A percentile compares a stretch with the other conserved stretches of the same genome.
Conservation (phyloP, 192 early-diverging fungal genomes). For the Spizellomyces sp. region DNA sequence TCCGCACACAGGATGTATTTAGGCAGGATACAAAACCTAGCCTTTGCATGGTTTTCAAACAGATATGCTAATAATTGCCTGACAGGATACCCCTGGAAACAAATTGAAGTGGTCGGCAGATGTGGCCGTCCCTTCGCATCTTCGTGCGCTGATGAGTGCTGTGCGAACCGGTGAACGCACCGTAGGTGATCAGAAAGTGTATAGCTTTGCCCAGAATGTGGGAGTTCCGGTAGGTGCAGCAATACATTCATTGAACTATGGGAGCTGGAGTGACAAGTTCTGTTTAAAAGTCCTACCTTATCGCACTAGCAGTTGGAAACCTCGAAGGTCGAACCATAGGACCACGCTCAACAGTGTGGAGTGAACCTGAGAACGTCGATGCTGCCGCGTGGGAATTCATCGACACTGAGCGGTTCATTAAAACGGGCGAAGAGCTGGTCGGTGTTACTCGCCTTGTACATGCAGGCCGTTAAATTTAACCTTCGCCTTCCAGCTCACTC, state of each 20-base stretch:
- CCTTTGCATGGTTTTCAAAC: background rate
- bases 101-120: constrained; percentile 86
- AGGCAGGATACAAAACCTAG: no score
- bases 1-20: background rate
- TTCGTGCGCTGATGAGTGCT: constrained; percentile 95
- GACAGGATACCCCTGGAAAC: constrained; percentile 53
- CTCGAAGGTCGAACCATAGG: constrained; percentile 79
- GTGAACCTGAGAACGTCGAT: constrained; percentile 88
- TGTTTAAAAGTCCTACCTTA: constrained; percentile 70
- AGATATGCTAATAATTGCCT: background rate
- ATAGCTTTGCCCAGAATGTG: constrained; percentile 82
- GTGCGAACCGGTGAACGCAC: constrained; percentile 62
- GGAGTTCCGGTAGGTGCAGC: constrained; percentile 67
- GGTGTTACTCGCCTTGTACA: background rate
- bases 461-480: background rate
- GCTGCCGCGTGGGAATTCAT: constrained; percentile 94
- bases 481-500: constrained; percentile 55
- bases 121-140: constrained; percentile 71
- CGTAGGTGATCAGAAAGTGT: constrained; percentile 60
- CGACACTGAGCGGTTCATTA: constrained; percentile 58
- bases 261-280: constrained; percentile 16
- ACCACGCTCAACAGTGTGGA: constrained; percentile 94
- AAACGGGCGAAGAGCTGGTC: constrained; percentile 52
- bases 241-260: no score
- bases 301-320: constrained; percentile 94